These are phyloP conservation scores for Chaetomiaceae sp. DNA, from an alignment of 2,329 filamentous ascomycete species.

Conservation along the genomic window DNA sequence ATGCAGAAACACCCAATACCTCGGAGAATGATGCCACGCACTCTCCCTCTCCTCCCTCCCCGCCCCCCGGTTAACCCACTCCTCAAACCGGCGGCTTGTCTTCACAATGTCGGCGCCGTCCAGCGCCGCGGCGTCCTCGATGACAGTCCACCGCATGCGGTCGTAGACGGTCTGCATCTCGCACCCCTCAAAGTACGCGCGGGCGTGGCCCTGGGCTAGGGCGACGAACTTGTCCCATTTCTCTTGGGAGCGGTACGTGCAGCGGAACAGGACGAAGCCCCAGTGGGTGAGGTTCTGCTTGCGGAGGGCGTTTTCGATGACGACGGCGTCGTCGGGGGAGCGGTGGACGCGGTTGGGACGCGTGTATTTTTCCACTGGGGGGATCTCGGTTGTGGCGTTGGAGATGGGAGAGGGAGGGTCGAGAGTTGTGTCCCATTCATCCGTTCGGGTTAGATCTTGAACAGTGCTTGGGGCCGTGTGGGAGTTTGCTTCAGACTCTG, in stretches of 20 bases:
- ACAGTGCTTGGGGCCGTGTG: no score
- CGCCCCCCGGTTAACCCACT: neutral
- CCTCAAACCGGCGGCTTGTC: neutral
- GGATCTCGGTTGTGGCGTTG: no score
- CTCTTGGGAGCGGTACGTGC: conserved; percentile 10
- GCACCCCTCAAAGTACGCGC: conserved; percentile 1
- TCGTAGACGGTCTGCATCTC: conserved; percentile 1
- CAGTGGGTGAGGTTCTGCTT: neutral
- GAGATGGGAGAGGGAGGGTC: no score
- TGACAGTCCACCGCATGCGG: conserved; percentile 6
- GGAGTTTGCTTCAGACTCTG: no score
- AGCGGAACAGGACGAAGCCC: conserved; percentile 9
- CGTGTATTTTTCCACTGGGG: no score
- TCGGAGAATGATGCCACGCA: neutral
- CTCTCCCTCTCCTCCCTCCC: conserved; percentile 1
- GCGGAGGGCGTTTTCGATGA: neutral
- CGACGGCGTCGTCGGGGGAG: neutral
- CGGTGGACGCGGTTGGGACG: no score
- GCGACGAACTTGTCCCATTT: conserved; percentile 11
- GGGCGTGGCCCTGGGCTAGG: conserved; percentile 1
- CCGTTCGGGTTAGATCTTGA: no score
- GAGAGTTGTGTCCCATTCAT: no score
- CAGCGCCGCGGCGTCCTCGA: conserved; percentile 3
- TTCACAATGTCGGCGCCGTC: conserved; percentile 3
- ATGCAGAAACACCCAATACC: no score